These are phyloP conservation scores for Carallia pectinifolia DNA, from an alignment of 345 rosid genomes.

Conservation along the genomic window DNA sequence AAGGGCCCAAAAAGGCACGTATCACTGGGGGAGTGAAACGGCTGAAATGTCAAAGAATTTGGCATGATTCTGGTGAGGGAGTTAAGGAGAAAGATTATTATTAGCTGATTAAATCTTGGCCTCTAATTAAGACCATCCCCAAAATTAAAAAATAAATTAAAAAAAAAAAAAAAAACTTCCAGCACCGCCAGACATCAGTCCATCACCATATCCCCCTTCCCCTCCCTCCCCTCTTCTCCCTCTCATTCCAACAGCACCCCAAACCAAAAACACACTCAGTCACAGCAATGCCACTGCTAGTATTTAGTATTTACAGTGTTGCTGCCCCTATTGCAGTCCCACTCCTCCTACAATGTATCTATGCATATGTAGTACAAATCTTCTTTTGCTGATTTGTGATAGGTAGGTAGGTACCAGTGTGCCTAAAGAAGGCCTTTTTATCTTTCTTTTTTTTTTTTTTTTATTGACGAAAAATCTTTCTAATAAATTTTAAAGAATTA, in stretches of 20 bases:
- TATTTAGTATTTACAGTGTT: too few relatives aligned
- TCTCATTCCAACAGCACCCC: background rate
- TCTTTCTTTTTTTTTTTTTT: too few relatives aligned
- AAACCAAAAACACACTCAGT: too few relatives aligned
- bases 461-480: too few relatives aligned
- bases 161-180: background rate
- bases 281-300: too few relatives aligned
- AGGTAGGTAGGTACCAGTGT: too few relatives aligned
- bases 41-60: constrained; percentile 26
- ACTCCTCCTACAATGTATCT: too few relatives aligned
- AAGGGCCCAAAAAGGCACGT: constrained; percentile 6
- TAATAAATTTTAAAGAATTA: too few relatives aligned
- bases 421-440: too few relatives aligned
- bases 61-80: constrained; percentile 44
- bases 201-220: background rate
- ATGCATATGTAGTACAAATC: too few relatives aligned
- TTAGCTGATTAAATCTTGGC: constrained; percentile 1
- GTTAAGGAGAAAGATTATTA: constrained; percentile 24
- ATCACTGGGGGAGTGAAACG: constrained; percentile 18
- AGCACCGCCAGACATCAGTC: background rate
- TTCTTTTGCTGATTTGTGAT: too few relatives aligned
- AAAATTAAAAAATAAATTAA: background rate
- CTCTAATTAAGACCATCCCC: constrained; percentile 5
- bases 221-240: background rate
- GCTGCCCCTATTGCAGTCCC: too few relatives aligned